Evolutionary conservation across 2,329 filamentous ascomycete genomes (phyloP), one percentile per base, ranked within the genome.

Genomic region (Chaetomium sp.): DNA sequence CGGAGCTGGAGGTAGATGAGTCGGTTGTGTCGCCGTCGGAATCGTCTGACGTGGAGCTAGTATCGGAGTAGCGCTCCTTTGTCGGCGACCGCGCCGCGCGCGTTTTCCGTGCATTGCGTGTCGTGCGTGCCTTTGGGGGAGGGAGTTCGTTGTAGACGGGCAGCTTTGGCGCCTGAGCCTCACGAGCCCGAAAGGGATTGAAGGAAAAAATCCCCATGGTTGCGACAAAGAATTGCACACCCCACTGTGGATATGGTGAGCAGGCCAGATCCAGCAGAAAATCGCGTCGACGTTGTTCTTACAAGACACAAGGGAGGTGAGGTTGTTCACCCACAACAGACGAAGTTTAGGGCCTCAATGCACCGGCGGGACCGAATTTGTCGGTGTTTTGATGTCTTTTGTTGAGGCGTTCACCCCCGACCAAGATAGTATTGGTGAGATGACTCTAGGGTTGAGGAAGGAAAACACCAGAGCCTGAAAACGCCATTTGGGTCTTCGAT

Each of bases 61-160:
- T 74, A 59, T 79, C 76, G 2, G 79, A 80, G 54, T 72, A 74
- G 56, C 74, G 75, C 55, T 82, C 79, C 62, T 81, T 80, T 19
- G 66, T 71, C 1, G 72, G 64, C 4, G 62, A 59, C 6, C 64
- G 69, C 32, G 55, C 50, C 10, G 53, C 19, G 19, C 54, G 56
- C 9, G 40, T 11, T 42, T 42, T 42, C 6, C 19, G 19, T 27
- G 19, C 19, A 27, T 27, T 2, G 19, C 19, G 19, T 27, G 43
- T 34, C 27, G 46, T 37, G 27, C 53, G 58, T 42, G 46, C n/a
- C 36, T 35, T 46, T 11, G 54, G 38, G 2, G 71, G 64, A 32
- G 67, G 62, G 40, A 75, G 54, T 55, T 74, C 74, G 60, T 78
- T 75, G 67, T 82, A 82, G 9, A 80, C 61, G 19, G 80, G 80